Base-by-base conservation (phyloP, 148 eudicot genomes). In the Amaranthus hypochondriacus region DNA sequence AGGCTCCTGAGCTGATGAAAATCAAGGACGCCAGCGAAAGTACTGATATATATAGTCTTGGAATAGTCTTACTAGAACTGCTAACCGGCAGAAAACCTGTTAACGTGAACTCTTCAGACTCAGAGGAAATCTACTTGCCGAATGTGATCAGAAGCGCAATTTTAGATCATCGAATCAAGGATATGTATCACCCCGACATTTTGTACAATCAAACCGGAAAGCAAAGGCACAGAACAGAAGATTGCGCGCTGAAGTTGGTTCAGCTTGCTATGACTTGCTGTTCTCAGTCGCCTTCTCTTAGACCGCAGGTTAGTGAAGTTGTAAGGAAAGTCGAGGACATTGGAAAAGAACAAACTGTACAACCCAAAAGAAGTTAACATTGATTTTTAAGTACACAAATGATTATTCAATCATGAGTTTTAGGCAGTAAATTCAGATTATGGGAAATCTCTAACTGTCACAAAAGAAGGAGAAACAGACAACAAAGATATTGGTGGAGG, bases 231-330 rank as follows among this genome's bases (percentile, higher is more conserved):
- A 72, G 68, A 7, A 80, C 71, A 21, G 97, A 89, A 85, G 93
- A 95, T 50, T 78, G 84, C 2, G 77, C 89, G 50, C 72, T 88
- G n/a, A 84, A 78, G 73, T 78, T 87, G 72, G 87, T 88, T 76
- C 96, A 89, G 74, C 90, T 94, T 13, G 96, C 97, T 18, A 87
- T 92, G 84, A 78, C 97, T 75, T 92, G 96, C 85, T 90, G 98
- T 77, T 95, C 98, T 7, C 88, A 92, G 13, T 88, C 92, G 13
- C 89, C 96, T 12, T 81, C 89, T 48, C 91, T 88, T 51, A 86
- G 98, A 81, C 97, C 96, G 18, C 84, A 75, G 57, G 82, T 78
- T 18, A 87, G 74, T 80, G 92, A 94, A 78, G 84, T 94, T 5
- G 82, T 90, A 5, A 78, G 81, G 61, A 92, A 84, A 79, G 88